Conservation (phyloP, 1,139 yeast species). For the Pneumocystis jirovecii region DNA sequence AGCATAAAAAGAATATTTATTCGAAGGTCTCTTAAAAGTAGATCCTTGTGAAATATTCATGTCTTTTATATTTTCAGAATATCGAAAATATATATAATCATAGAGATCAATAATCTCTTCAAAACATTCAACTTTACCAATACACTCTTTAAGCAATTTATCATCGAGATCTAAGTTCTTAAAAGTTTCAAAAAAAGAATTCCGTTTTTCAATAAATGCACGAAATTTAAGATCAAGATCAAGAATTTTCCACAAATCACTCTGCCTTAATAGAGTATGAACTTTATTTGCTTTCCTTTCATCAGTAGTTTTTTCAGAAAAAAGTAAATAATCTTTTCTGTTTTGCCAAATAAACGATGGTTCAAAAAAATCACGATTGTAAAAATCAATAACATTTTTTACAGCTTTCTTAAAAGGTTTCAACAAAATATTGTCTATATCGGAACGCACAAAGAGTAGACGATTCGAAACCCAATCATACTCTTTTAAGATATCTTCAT, state of each 20-base stretch:
- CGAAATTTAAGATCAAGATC: conserved; percentile 80
- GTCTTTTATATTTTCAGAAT: conserved; percentile 46
- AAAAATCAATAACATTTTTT: conserved; percentile 59
- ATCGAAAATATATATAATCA: conserved; percentile 70
- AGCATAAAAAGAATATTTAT: conserved; percentile 60
- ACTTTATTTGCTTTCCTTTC: conserved; percentile 24
- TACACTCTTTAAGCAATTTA: conserved; percentile 40
- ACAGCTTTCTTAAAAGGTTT: conserved; percentile 58
- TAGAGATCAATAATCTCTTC: conserved; percentile 78
- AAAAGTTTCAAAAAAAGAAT: conserved; percentile 45
- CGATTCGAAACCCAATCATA: conserved; percentile 58
- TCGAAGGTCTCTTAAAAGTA: conserved; percentile 39
- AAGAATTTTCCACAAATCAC: conserved; percentile 84
- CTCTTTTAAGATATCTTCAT: conserved; percentile 54
- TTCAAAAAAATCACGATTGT: conserved; percentile 66
- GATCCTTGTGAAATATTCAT: conserved; percentile 13
- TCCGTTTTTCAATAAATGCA: conserved; percentile 63
- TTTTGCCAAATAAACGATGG: conserved; percentile 96
- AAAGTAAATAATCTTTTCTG: conserved; percentile 69
- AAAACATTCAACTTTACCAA: conserved; percentile 45
- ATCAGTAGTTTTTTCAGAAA: conserved; percentile 39
- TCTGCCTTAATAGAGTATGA: conserved; percentile 35
- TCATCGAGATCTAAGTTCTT: conserved; percentile 44
- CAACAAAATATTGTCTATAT: conserved; percentile 30
- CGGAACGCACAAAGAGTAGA: conserved; percentile 3